Base-by-base conservation (phyloP, 2,329 filamentous ascomycete species). In the Fusarium cyanostomum region DNA sequence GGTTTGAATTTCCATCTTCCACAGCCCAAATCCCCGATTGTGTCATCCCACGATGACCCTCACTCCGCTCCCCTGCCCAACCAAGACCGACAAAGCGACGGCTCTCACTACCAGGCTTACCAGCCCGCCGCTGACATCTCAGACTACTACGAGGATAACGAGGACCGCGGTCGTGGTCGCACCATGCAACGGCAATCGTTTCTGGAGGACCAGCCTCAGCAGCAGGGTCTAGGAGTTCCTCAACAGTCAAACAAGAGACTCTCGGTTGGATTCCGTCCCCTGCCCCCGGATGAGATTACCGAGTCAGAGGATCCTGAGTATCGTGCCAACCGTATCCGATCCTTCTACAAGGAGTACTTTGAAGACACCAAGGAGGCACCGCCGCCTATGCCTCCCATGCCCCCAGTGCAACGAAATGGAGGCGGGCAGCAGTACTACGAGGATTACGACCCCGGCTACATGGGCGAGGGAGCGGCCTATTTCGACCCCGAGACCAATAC, bases 271-370 rank as follows among this genome's bases (percentile, higher is more conserved):
- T 84, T 96, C 76, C 90, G 95, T 13, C 95, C 95, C 18, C 83
- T 99, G 62, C 95, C 95, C 6, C 92, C 93, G 31, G 89, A 94
- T 72, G 91, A 96, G 64, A 87, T 92, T 52, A 84, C 82, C 27
- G 87, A 89, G 38, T 86, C 89, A 4, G 95, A 98, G 73, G 94
- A 97, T 74, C 93, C 95, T 0, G 95, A 98, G 76, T 89, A 94
- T 72, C 88, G 95, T 71, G 95, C 95, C 64, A 98, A 97, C 81
- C 89, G 95, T 56, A 99, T 99, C 68, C 87, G 95, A 75, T 99
- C 95, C 5, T 99, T 99, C 81, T 99, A 99, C 82, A 97, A 97
- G 81, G 95, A 99, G 75, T 99, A 99, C 80, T 99, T 99, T 70
- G 95, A 98, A 67, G 94, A 97, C 37, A 87, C 82, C 57, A 91